Conservation (phyloP, 805 yeast genomes). For the Starmerella powellii region DNA sequence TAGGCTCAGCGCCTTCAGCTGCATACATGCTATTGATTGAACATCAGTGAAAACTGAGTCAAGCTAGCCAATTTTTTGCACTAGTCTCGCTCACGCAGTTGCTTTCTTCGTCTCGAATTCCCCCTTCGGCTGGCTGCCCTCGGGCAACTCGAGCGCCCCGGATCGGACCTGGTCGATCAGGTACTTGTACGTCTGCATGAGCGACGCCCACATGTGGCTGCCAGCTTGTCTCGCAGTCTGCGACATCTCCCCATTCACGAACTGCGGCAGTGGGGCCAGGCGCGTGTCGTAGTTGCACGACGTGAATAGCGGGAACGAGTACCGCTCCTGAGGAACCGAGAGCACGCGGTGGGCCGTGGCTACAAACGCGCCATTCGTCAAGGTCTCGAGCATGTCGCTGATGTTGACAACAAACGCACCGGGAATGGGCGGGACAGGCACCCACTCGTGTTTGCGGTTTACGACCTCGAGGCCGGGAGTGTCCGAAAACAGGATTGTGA, state of each 20-base stretch:
- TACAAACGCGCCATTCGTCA: slow-evolving; percentile 45
- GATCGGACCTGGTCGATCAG: slow-evolving; percentile 1
- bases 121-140: no score
- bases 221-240: slow-evolving; percentile 1
- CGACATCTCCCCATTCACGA: background rate
- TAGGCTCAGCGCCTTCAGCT: no score
- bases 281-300: slow-evolving; percentile 9
- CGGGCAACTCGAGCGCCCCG: no score
- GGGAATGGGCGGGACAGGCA: slow-evolving; percentile 40
- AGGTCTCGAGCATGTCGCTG: slow-evolving; percentile 51
- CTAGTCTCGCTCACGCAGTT: no score
- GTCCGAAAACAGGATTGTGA: slow-evolving; percentile 42
- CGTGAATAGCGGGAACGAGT: slow-evolving; percentile 23
- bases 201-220: slow-evolving; percentile 10
- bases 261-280: slow-evolving; percentile 12
- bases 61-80: no score
- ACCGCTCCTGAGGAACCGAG: slow-evolving; percentile 32
- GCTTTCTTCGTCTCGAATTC: no score
- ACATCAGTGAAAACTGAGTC: no score
- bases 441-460: slow-evolving; percentile 45
- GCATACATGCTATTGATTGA: no score
- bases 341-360: slow-evolving; percentile 47
- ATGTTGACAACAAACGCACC: slow-evolving; percentile 44
- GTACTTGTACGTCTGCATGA: slow-evolving; percentile 12
- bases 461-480: slow-evolving; percentile 44